Evolutionary conservation across 768 basidiomycete species (phyloP), one percentile per base, ranked within the genome.

Genomic region (Termitomyces sp.): DNA sequence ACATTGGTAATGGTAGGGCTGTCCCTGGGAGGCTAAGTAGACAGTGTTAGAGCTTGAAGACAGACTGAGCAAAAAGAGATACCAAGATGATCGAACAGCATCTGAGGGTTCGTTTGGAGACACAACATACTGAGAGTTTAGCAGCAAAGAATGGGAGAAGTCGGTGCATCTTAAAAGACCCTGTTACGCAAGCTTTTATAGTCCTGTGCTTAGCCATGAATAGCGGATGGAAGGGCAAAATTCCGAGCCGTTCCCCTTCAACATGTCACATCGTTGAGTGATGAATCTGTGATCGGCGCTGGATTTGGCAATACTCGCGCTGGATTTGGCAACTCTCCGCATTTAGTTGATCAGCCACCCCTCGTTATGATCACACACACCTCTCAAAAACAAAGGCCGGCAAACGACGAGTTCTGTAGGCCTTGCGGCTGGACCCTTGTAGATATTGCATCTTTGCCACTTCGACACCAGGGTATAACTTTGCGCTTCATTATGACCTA

Each of bases 291-390:
- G 61, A 62, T 64, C 54, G 38, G 3, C 17, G n/a, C 57, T 34
- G 32, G 49, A 60, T 65, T 57, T 57, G 62, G 62, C 29, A 65
- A 58, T 37, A 45, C 46, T 32, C 42, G 6, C 14, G 49, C 56
- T 48, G 31, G 55, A 56, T 57, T 48, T 48, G 47, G 56, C 36
- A 49, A 57, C 57, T 57, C 55, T 56, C 55, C 40, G 31, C 17
- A 56, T 55, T 42, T 55, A 31, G n/a, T 31, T 37, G 53, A 53
- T 40, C 40, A 54, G 25, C 8, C 32, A 31, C 58, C 73, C 71
- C 72, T 73, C 68, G 70, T 61, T 70, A 67, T 66, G 54, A 72
- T 72, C 73, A 74, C 72, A 68, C 51, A 10, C 29, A 42, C 49
- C 43, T 37, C 20, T 46, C n/a, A 53, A 57, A 40, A 37, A 62